phyloP scores from a whole-genome alignment of 2,329 filamentous ascomycete genomes.

The Aquanectria penicillioides region DNA sequence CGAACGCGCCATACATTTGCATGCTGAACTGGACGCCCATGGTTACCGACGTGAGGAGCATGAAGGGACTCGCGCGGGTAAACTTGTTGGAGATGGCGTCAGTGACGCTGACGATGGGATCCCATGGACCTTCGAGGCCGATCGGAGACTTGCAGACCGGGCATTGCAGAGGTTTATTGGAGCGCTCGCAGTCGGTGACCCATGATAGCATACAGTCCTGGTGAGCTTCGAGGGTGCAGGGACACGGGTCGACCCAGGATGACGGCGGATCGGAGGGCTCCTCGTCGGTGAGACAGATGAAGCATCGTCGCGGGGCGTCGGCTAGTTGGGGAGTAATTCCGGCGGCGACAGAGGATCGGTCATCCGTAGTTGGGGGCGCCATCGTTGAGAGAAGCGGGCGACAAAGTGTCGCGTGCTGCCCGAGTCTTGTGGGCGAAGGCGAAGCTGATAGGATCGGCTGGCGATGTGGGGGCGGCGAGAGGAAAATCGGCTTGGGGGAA shows the following conservation, averaged over 20 bases:
- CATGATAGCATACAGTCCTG: constrained; percentile 90
- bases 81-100: constrained; percentile 66
- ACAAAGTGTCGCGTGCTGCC: constrained; percentile 12
- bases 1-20: constrained; percentile 62
- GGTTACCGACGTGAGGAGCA: constrained; percentile 70
- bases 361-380: no score
- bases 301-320: constrained; percentile 60
- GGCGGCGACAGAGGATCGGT: constrained; percentile 1
- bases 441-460: background rate
- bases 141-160: constrained; percentile 91
- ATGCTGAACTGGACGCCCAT: constrained; percentile 61
- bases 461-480: constrained; percentile 16
- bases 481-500: constrained; percentile 14
- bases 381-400: background rate
- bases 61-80: constrained; percentile 65
- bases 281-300: constrained; percentile 71
- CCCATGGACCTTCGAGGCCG: constrained; percentile 77
- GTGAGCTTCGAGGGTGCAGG: constrained; percentile 90
- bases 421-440: background rate
- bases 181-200: constrained; percentile 86
- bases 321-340: constrained; percentile 12
- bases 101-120: constrained; percentile 74
- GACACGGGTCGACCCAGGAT: constrained; percentile 87
- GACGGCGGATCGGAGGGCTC: constrained; percentile 58
- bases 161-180: constrained; percentile 76